A percentile compares a stretch with the other conserved stretches of the same genome.
Conservation (phyloP, 495 filamentous ascomycete species). For the Podospora bellae-mahoneyi region DNA sequence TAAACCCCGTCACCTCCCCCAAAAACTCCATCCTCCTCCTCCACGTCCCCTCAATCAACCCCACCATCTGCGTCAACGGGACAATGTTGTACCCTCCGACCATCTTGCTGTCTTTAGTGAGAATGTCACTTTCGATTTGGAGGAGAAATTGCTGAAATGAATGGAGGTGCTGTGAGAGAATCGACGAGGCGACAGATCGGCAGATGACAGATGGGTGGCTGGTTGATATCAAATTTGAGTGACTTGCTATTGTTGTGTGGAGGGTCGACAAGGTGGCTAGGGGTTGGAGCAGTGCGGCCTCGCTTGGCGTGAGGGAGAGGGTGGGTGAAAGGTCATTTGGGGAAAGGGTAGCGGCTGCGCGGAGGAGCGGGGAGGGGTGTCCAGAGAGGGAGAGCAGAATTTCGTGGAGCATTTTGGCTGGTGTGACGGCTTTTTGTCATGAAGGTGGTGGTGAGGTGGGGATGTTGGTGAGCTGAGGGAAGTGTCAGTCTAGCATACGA, state of each 20-base stretch:
- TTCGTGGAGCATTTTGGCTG: conserved; percentile 84
- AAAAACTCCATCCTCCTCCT: conserved; percentile 80
- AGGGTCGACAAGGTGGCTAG: conserved; percentile 71
- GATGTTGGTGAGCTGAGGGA: not conserved
- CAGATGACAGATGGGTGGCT: conserved; percentile 75
- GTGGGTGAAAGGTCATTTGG: conserved; percentile 32
- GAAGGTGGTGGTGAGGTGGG: not conserved
- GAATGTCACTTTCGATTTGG: conserved; percentile 73
- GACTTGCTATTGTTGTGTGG: conserved; percentile 63
- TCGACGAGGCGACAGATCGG: conserved; percentile 79
- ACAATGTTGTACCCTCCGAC: conserved; percentile 92
- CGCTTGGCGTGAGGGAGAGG: conserved; percentile 64
- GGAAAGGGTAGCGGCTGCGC: conserved; percentile 36
- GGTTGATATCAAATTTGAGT: conserved; percentile 61
- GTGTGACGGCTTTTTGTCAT: conserved; percentile 8
- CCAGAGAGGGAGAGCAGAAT: conserved; percentile 92
- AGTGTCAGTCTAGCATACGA: not conserved
- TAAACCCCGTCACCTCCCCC: conserved; percentile 64
- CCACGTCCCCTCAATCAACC: conserved; percentile 75
- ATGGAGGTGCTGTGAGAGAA: conserved; percentile 68
- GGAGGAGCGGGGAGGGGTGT: conserved; percentile 82
- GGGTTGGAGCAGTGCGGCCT: conserved; percentile 74
- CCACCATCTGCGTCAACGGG: conserved; percentile 77
- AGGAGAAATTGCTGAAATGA: conserved; percentile 79
- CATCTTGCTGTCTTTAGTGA: conserved; percentile 63